Base-by-base conservation (phyloP, 2,329 filamentous ascomycete genomes). In the Trichophyton rubrum region DNA sequence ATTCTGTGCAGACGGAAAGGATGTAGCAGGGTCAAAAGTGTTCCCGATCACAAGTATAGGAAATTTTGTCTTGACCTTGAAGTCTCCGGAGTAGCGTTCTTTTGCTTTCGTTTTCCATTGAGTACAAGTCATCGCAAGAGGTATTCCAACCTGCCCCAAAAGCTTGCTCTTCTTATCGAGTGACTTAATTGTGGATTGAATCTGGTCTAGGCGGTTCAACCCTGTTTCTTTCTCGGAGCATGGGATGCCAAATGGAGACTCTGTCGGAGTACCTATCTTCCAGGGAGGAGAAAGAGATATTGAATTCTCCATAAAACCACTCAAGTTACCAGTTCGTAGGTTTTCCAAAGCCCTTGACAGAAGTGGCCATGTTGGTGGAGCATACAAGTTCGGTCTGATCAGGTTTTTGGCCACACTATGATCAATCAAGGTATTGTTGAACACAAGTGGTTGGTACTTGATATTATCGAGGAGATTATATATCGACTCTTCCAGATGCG, bases 401-500 rank as follows among this genome's bases (percentile, higher is more conserved):
- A 57, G 15, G 9, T 24, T 20, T 27, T 60, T 60, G 5, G 58
- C 11, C n/a, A n/a, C 38, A 17, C 30, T 58, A 24, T 62, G 49
- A 24, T 62, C 61, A 17, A 62, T 27, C 6, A 60, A 8, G 2
- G 30, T n/a, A n/a, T 22, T 27, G 9, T 45, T 56, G 13, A 62
- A 33, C 17, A 38, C 22, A 24, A 60, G 45, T 7, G 61, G 61
- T 8, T 22, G 58, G 33, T 53, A 58, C 58, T 62, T 62, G 27
- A 60, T n/a, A 6, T 45, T 20, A 3, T 62, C 51, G 22, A 62
- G 38, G 8, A 60, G 11, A 6, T 60, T 45, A 6, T 22, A 58
- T 6, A 60, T 35, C 47, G 78, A 76, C 43, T 75, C 71, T 45
- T 78, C 74, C 3, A 75, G 69, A 56, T 78, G 75, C 17, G 72